Conservation (phyloP, 345 rosid genomes). For the Aethionema arabicum region DNA sequence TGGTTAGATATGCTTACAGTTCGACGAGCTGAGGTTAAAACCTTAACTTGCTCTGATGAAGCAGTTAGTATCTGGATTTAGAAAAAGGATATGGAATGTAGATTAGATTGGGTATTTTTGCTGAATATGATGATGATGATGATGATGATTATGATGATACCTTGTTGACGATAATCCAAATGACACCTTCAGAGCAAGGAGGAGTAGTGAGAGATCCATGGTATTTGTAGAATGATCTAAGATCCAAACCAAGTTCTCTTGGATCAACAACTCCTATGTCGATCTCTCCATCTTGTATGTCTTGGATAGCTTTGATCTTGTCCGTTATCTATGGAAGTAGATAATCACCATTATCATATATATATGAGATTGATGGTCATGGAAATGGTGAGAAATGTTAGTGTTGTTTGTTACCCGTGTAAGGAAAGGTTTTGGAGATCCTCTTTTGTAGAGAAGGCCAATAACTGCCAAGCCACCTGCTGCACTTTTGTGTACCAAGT, state of each 20-base stretch:
- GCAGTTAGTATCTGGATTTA: constrained; percentile 57
- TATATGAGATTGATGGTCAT: too few species aligned
- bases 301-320: constrained; percentile 21
- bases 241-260: constrained; percentile 43
- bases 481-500: constrained; percentile 49
- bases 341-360: not conserved
- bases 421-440: constrained; percentile 62
- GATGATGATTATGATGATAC: constrained; percentile 27
- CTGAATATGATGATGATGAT: too few species aligned
- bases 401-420: constrained; percentile 47
- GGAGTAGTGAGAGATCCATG: constrained; percentile 79
- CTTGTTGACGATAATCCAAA: constrained; percentile 58
- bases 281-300: constrained; percentile 20
- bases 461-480: constrained; percentile 46
- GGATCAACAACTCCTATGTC: constrained; percentile 56
- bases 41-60: constrained; percentile 55
- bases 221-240: constrained; percentile 59
- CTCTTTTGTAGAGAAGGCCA: constrained; percentile 55
- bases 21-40: constrained; percentile 37
- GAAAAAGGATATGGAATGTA: not conserved
- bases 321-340: constrained; percentile 19
- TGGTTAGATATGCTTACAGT: constrained; percentile 26
- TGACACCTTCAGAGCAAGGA: constrained; percentile 80
- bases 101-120: not conserved
- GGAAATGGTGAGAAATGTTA: too few species aligned